Evolutionary conservation across 2,329 filamentous ascomycete genomes (phyloP).

Genomic region (Arachnomyces sp.): DNA sequence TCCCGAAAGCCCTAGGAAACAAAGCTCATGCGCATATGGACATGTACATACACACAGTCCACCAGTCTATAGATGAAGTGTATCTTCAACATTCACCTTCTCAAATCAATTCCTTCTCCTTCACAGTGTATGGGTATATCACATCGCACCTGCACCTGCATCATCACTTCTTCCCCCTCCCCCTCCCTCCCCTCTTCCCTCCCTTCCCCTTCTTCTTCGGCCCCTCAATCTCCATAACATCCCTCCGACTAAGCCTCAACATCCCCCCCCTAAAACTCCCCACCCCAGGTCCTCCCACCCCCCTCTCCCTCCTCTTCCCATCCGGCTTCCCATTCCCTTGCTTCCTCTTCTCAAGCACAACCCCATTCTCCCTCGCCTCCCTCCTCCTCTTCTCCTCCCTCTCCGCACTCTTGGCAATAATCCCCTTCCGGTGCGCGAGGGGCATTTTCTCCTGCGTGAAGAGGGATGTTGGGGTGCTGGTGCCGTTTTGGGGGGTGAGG

Average conservation of each 20-base stretch:
- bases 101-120: no score
- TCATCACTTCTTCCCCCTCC: no score
- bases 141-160: no score
- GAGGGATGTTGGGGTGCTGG: constrained; percentile 49
- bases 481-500: constrained; percentile 52
- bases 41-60: no score
- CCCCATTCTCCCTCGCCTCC: constrained; percentile 83
- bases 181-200: constrained; percentile 25
- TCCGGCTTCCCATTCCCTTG: constrained; percentile 82
- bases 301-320: constrained; percentile 62
- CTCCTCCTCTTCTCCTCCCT: constrained; percentile 64
- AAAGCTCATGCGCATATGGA: no score
- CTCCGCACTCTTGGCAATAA: constrained; percentile 56
- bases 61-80: no score
- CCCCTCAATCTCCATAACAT: constrained; percentile 65
- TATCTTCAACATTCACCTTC: no score
- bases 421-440: constrained; percentile 78
- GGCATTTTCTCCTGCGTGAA: constrained; percentile 82
- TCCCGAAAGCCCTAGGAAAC: no score
- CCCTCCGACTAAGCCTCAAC: constrained; percentile 67
- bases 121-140: no score
- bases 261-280: constrained; percentile 75
- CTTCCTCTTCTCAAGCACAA: constrained; percentile 77
- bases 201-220: constrained; percentile 28
- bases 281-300: constrained; percentile 68